Percentiles rank a stretch among this genome's conserved stretches.
Evolutionary conservation across 257 asterid species (phyloP).

Genomic region (Petrea volubilis): DNA sequence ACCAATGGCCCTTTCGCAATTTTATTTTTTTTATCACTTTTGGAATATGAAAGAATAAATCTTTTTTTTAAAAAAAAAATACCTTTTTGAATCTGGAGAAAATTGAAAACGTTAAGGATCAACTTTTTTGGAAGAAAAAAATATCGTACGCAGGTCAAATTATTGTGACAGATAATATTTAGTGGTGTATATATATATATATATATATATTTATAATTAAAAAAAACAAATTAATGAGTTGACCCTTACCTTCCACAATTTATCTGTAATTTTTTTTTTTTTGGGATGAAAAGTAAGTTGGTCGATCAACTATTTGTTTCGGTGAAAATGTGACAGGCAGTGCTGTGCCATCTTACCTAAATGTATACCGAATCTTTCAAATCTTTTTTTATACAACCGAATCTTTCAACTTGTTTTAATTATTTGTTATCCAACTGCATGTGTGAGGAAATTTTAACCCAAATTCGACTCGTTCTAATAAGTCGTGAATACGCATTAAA

Average conservation of each 20-base stretch:
- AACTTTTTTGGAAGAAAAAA: constrained; percentile 29
- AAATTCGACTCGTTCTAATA: no score
- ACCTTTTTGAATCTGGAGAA: constrained; percentile 24
- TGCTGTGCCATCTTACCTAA: neutral
- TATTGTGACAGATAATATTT: neutral
- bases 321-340: constrained; percentile 9
- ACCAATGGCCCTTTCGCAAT: constrained; percentile 22
- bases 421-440: no score
- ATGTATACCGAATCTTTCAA: no score
- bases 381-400: no score
- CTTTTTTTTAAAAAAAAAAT: constrained; percentile 7
- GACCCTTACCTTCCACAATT: constrained; percentile 1
- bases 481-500: no score
- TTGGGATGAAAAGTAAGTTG: neutral
- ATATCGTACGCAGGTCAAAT: constrained; percentile 4
- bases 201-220: neutral
- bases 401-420: no score
- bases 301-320: neutral
- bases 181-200: neutral
- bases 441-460: no score
- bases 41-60: neutral
- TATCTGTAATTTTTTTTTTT: neutral
- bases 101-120: constrained; percentile 13
- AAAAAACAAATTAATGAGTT: no score
- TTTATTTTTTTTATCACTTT: neutral